These are phyloP conservation scores for Lathyrus aphaca DNA, from an alignment of 306 rosid species.

Conservation along the genomic window DNA sequence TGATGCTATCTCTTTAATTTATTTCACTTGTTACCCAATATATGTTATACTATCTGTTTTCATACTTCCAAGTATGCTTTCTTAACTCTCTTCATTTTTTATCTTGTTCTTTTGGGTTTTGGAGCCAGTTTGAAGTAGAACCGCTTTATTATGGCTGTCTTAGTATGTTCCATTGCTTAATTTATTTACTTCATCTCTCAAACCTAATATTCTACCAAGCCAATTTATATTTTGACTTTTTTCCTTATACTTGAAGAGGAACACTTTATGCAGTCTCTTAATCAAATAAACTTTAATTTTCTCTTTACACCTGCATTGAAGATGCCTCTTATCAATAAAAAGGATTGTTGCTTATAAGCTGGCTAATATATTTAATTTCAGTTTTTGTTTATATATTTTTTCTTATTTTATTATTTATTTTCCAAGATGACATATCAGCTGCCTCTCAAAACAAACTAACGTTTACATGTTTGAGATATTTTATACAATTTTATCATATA, in stretches of 20 bases:
- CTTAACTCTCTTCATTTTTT: not conserved
- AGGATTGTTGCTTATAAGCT: not conserved
- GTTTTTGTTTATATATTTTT: constrained; percentile 3
- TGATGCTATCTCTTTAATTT: constrained; percentile 5
- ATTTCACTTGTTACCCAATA: not conserved
- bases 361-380: not conserved
- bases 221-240: not conserved
- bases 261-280: constrained; percentile 25
- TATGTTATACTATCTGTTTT: constrained; percentile 21
- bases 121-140: constrained; percentile 20
- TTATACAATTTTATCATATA: not conserved
- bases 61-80: constrained; percentile 13
- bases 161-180: not conserved
- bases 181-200: constrained; percentile 13
- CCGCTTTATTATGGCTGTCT: constrained; percentile 12
- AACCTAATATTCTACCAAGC: not conserved
- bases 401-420: not conserved
- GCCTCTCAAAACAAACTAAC: constrained; percentile 7
- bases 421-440: not conserved
- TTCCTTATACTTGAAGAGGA: not conserved
- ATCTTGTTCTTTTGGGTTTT: constrained; percentile 21
- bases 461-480: constrained; percentile 16
- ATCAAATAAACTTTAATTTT: constrained; percentile 1
- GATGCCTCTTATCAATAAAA: constrained; percentile 16
- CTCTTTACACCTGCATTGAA: not conserved